A percentile compares a stretch with the other conserved stretches of the same genome.
Conservation (phyloP, 768 basidiomycete species). For the Chlorophyllum brunneum region DNA sequence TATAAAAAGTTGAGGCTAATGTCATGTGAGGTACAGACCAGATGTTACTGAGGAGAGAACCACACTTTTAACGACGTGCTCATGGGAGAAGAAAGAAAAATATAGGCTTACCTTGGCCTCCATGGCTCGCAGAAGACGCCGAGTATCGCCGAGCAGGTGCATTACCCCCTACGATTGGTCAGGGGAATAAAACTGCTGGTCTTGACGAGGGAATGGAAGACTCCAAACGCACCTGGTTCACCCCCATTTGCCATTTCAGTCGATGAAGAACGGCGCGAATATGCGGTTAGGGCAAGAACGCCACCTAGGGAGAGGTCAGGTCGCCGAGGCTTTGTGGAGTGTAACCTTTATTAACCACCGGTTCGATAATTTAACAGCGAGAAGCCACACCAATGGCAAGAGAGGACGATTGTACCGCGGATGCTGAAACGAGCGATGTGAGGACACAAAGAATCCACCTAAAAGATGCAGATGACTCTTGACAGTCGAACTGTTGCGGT, state of each 20-base stretch:
- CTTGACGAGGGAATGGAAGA: background rate
- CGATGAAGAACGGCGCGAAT: background rate
- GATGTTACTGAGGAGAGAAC: background rate
- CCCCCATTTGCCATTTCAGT: background rate
- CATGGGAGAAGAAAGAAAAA: constrained; percentile 9
- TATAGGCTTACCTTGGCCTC: background rate
- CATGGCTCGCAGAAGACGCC: too few species aligned
- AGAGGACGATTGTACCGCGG: too few species aligned
- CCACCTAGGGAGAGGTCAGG: background rate
- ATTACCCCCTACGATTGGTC: background rate
- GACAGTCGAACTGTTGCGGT: too few species aligned
- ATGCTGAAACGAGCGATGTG: too few species aligned
- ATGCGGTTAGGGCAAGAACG: background rate
- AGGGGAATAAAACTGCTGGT: background rate
- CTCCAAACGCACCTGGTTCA: background rate
- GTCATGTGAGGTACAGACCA: background rate
- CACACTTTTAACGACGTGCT: constrained; percentile 12
- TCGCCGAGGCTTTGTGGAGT: background rate
- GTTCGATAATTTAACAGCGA: background rate
- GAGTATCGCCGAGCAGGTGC: too few species aligned
- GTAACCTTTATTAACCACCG: background rate
- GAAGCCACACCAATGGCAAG: background rate
- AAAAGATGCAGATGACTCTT: too few species aligned
- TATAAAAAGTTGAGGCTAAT: too few species aligned
- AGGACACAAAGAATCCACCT: too few species aligned